phyloP scores from a whole-genome alignment of 2,329 filamentous ascomycete species.

The Fusarium sp. region DNA sequence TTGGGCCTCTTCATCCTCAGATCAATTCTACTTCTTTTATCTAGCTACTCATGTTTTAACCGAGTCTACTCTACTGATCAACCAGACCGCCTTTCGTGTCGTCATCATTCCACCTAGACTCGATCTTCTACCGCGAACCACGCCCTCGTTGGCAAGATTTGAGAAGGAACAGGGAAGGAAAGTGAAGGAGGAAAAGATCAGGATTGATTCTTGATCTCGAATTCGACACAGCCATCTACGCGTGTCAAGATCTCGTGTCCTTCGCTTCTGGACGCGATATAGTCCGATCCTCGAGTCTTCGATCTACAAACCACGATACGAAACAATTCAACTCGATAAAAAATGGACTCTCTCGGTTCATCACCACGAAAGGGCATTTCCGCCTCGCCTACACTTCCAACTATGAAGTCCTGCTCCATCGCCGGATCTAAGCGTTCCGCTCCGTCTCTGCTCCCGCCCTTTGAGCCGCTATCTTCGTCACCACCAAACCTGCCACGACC shows the following conservation, averaged over 20 bases:
- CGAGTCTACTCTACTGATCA: conserved; percentile 7
- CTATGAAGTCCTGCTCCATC: conserved; percentile 41
- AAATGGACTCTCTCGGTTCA: conserved; percentile 54
- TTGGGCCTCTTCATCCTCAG: conserved; percentile 18
- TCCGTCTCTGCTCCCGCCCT: conserved; percentile 79
- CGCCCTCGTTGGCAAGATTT: conserved; percentile 1
- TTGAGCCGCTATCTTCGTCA: conserved; percentile 83
- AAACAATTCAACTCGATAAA: conserved; percentile 1
- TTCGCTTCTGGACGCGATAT: conserved; percentile 32
- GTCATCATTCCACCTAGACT: conserved; percentile 15
- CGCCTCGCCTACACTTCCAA: conserved; percentile 52
- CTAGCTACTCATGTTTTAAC: not conserved
- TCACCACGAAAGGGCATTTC: conserved; percentile 50
- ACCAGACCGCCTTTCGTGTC: conserved; percentile 34
- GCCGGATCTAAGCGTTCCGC: conserved; percentile 70
- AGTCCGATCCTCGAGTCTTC: conserved; percentile 16
- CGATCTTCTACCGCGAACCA: conserved; percentile 14
- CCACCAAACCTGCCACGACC: conserved; percentile 77
- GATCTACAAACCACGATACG: not conserved
- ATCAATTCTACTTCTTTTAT: not conserved
- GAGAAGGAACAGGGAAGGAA: not conserved
- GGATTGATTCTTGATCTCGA: not conserved
- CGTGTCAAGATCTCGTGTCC: conserved; percentile 14
- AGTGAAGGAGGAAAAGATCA: not conserved
- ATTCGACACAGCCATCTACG: conserved; percentile 1